Conservation (phyloP, 768 basidiomycete genomes). For the Pleurotus ostreatus region DNA sequence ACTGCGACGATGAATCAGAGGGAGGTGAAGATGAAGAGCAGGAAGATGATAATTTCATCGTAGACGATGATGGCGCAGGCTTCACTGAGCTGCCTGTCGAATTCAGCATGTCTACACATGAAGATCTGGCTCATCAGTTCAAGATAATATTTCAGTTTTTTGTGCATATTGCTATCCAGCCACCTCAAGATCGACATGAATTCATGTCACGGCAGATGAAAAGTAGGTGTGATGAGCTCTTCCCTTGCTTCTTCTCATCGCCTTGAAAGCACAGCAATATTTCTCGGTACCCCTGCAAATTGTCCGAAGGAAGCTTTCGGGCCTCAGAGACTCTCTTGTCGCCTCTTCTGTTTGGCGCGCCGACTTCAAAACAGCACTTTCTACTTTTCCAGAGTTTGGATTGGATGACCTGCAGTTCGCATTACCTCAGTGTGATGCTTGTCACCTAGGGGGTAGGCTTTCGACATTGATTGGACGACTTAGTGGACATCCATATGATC, state of each 20-base stretch:
- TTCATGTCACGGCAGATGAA: conserved; percentile 53
- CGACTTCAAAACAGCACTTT: conserved; percentile 60
- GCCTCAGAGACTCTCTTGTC: conserved; percentile 71
- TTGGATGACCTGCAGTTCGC: conserved; percentile 50
- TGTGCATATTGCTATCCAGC: conserved; percentile 71
- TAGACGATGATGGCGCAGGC: conserved; percentile 56
- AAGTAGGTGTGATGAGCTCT: conserved; percentile 30
- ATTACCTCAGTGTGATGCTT: conserved; percentile 75
- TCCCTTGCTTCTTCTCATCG: neutral
- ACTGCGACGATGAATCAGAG: conserved; percentile 31
- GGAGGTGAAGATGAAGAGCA: conserved; percentile 20
- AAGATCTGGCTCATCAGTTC: conserved; percentile 76
- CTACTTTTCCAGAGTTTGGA: conserved; percentile 63
- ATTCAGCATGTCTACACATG: conserved; percentile 78
- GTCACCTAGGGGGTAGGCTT: conserved; percentile 66
- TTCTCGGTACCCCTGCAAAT: conserved; percentile 67
- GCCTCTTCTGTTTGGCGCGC: conserved; percentile 83
- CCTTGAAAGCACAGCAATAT: conserved; percentile 55
- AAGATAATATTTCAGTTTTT: conserved; percentile 87
- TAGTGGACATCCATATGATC: conserved; percentile 67
- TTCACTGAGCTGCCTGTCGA: conserved; percentile 57
- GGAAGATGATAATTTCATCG: conserved; percentile 49
- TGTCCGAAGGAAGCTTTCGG: conserved; percentile 64
- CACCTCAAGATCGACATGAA: conserved; percentile 41
- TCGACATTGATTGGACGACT: conserved; percentile 63